Base-by-base conservation (phyloP, 306 rosid genomes). In the Begonia masoniana region DNA sequence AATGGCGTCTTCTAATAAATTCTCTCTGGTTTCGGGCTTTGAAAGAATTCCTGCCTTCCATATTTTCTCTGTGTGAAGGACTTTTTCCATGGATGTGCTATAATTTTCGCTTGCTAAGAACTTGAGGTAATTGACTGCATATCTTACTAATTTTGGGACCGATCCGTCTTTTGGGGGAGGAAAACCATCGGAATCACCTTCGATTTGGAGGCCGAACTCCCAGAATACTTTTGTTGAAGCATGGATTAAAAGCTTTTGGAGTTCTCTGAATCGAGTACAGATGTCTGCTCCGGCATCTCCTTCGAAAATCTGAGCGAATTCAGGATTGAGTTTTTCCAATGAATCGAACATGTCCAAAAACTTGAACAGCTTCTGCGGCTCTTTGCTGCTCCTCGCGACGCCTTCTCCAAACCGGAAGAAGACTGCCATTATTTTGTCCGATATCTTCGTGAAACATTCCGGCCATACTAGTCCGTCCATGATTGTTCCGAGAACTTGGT, bases 371-470 rank as follows among this genome's bases (percentile, higher is more conserved):
- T 89, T 89, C 51, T 89, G 94, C 2, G 95, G 95, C 69, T 85
- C 97, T 68, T 85, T 85, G 62, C 64, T 80, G 78, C 97, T 80
- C 36, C 91, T 57, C 3, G 94, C 72, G 0, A 85, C 76, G 6
- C 87, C 94, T 69, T 89, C 97, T 4, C 97, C 97, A 55, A 89
- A 89, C 12, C 97, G 65, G 56, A 82, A 78, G 77, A 89, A 89
- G 12, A 85, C 95, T 0, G 95, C 95, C 91, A 80, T 80, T 67
- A 89, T 89, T 72, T 85, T 89, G 74, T 82, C 95, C 3, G 95
- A 85, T 54, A 89, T 85, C 64, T 82, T 89, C 10, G 72, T 71
- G 49, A 80, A 89, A 71, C 91, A 85, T 72, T 85, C 94, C 2
- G 82, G 85, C 87, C 84, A 83, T 10, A 85, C 61, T 10, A 82